These are phyloP conservation scores for Actinomucor elegans DNA, from an alignment of 371 early-diverging fungal species.

Conservation along the genomic window DNA sequence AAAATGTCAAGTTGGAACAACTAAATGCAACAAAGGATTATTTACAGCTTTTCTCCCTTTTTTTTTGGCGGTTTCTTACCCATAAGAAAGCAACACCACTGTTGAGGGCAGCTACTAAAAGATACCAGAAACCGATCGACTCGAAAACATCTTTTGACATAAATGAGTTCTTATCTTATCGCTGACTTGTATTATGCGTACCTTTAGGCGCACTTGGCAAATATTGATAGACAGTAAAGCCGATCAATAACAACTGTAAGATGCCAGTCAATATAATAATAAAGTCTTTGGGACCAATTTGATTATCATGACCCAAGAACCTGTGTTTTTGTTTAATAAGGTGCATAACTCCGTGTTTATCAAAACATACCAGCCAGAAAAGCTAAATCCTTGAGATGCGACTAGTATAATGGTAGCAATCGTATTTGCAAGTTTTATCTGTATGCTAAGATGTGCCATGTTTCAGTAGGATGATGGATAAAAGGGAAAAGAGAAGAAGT, in stretches of 20 bases:
- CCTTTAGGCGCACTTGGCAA: constrained; percentile 49
- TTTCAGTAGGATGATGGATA: neutral
- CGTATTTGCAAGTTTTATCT: constrained; percentile 43
- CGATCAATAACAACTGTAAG: constrained; percentile 39
- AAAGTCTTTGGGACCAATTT: constrained; percentile 40
- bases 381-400: constrained; percentile 40
- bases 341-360: neutral
- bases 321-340: constrained; percentile 3
- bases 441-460: constrained; percentile 44
- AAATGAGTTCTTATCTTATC: neutral
- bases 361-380: constrained; percentile 23
- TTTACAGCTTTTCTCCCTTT: neutral
- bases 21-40: constrained; percentile 13
- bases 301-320: constrained; percentile 36
- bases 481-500: constrained; percentile 3
- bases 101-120: constrained; percentile 36
- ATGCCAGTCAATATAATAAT: constrained; percentile 32
- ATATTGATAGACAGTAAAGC: constrained; percentile 50
- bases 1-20: constrained; percentile 37
- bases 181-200: constrained; percentile 2
- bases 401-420: constrained; percentile 39
- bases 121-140: constrained; percentile 46
- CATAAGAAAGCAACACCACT: constrained; percentile 33
- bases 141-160: constrained; percentile 36
- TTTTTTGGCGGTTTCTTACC: constrained; percentile 19